A percentile compares a stretch with the other conserved stretches of the same genome.
Conservation (phyloP, 2,329 filamentous ascomycete genomes). For the Coleophoma crateriformis region DNA sequence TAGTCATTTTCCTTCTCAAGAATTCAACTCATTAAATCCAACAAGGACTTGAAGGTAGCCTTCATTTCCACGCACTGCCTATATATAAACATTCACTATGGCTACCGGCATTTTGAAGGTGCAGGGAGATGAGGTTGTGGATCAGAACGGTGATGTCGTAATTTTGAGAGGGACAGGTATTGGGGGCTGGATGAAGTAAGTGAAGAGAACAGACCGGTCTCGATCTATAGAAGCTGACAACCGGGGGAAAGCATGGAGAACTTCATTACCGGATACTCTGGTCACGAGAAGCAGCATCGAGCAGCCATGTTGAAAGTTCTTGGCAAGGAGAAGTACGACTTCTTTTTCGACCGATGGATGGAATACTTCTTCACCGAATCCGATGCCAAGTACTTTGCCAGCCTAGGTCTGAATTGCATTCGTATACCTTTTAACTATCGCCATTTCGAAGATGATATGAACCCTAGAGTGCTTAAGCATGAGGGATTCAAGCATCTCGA, state of each 20-base stretch:
- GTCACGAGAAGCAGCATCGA: constrained; percentile 48
- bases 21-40: no score
- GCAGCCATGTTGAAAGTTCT: constrained; percentile 43
- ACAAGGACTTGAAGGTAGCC: no score
- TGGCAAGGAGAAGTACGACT: constrained; percentile 46
- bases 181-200: constrained; percentile 30
- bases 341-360: constrained; percentile 50
- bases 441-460: constrained; percentile 41
- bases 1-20: no score
- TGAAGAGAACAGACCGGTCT: background rate
- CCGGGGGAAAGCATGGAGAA: constrained; percentile 40
- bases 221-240: background rate
- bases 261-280: constrained; percentile 54
- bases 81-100: no score
- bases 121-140: constrained; percentile 25
- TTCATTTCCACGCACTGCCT: no score
- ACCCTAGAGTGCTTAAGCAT: constrained; percentile 35
- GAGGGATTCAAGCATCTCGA: constrained; percentile 40
- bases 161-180: constrained; percentile 29
- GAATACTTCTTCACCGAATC: constrained; percentile 51
- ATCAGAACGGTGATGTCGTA: constrained; percentile 21
- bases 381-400: constrained; percentile 49
- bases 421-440: constrained; percentile 51
- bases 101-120: constrained; percentile 21
- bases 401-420: constrained; percentile 47